Conservation (phyloP, 352 stramenopile species). For the Phytophthora fragariaefolia region DNA sequence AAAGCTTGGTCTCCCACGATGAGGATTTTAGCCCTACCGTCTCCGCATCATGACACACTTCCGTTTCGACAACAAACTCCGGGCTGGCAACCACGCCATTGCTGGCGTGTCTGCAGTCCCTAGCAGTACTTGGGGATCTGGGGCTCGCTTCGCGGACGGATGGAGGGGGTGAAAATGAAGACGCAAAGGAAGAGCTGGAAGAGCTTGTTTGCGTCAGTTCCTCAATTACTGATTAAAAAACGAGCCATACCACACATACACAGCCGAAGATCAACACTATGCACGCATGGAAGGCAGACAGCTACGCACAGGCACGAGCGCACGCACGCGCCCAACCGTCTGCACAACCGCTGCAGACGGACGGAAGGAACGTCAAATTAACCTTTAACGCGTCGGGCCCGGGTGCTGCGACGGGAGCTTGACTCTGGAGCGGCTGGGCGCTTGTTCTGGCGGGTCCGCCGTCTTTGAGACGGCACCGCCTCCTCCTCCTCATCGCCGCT, state of each 20-base stretch:
- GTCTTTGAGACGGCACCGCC: constrained; percentile 25
- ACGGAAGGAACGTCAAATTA: constrained; percentile 51
- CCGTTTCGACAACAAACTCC: constrained; percentile 11
- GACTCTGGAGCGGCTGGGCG: constrained; percentile 26
- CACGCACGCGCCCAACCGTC: constrained; percentile 40
- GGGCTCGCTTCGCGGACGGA: constrained; percentile 28
- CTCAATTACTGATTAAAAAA: constrained; percentile 71
- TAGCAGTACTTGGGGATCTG: constrained; percentile 30
- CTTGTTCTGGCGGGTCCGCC: constrained; percentile 40
- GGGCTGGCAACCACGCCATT: constrained; percentile 7
- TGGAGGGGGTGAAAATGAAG: constrained; percentile 30
- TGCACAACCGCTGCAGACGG: constrained; percentile 42
- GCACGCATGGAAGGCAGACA: constrained; percentile 45
- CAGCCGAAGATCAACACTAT: constrained; percentile 52
- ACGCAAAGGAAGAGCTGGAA: constrained; percentile 48
- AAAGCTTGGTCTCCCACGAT: not conserved
- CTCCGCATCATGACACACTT: constrained; percentile 9
- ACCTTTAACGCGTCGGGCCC: constrained; percentile 68
- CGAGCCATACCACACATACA: constrained; percentile 50
- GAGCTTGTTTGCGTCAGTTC: constrained; percentile 47
- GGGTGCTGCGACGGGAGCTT: constrained; percentile 38
- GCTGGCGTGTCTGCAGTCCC: constrained; percentile 12
- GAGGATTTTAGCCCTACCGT: not conserved
- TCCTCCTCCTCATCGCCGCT: constrained; percentile 38
- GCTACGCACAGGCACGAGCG: constrained; percentile 39